A percentile compares a stretch with the other conserved stretches of the same genome.
Conservation (phyloP, 139 green algal genomes). For the Volvox africanus region DNA sequence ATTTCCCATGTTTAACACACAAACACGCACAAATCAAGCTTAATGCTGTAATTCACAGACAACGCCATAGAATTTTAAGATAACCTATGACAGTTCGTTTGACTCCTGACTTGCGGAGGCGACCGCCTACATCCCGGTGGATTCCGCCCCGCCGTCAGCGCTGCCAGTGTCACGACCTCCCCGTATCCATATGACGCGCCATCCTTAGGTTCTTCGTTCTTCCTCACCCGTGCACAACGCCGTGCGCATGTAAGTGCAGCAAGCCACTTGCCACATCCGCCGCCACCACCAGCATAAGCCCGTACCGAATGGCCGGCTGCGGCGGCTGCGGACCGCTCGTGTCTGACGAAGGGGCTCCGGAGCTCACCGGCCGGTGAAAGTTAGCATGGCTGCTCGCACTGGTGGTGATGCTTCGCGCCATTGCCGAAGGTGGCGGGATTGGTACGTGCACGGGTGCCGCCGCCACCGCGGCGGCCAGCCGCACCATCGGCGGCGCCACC, state of each 20-base stretch:
- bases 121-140: no score
- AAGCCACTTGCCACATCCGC: conserved; percentile 13
- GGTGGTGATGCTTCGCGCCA: not conserved
- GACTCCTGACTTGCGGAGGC: no score
- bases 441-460: not conserved
- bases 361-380: not conserved
- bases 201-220: no score
- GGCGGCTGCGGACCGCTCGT: not conserved
- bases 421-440: not conserved
- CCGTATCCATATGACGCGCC: no score
- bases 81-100: no score
- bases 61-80: no score
- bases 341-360: not conserved
- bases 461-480: not conserved
- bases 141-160: no score
- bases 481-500: not conserved
- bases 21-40: no score
- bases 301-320: conserved; percentile 13
- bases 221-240: conserved; percentile 41
- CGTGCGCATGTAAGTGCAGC: conserved; percentile 40
- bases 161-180: no score
- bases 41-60: no score
- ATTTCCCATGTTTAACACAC: no score
- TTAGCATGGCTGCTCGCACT: not conserved
- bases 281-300: conserved; percentile 36